Conservation (phyloP, 305 asterid species). For the Fraxinus baroniana region DNA sequence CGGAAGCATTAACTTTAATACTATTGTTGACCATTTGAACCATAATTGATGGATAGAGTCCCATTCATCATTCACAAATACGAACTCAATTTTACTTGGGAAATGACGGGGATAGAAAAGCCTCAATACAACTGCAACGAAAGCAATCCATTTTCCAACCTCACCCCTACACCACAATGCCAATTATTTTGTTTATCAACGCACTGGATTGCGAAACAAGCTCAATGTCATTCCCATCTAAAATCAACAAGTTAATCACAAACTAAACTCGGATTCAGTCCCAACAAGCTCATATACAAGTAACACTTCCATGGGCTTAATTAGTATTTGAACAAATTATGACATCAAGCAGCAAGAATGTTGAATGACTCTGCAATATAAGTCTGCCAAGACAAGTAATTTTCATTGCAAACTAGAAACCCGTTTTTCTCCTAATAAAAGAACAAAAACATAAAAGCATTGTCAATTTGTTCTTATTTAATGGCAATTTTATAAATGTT, state of each 20-base stretch:
- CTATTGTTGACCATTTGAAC: background rate
- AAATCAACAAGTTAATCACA: too few species aligned
- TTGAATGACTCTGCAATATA: too few species aligned
- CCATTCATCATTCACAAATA: background rate
- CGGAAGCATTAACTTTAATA: background rate
- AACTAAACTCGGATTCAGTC: too few species aligned
- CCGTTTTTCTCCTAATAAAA: too few species aligned
- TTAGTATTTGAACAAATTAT: too few species aligned
- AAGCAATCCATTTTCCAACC: slow-evolving; percentile 84
- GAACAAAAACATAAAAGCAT: background rate
- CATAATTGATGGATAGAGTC: background rate
- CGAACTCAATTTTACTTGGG: slow-evolving; percentile 52
- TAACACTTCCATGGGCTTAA: too few species aligned
- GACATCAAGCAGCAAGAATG: too few species aligned
- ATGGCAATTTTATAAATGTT: background rate
- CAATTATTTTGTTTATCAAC: background rate
- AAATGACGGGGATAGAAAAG: slow-evolving; percentile 86
- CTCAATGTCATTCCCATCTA: too few species aligned
- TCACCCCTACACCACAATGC: slow-evolving; percentile 58
- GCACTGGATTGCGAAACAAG: too few species aligned
- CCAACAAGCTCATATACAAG: too few species aligned
- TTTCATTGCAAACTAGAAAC: too few species aligned
- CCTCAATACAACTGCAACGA: slow-evolving; percentile 77
- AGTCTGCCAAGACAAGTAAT: too few species aligned
- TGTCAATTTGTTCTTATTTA: background rate